These are phyloP conservation scores for Penicillium cosmopolitanum DNA, from an alignment of 495 filamentous ascomycete genomes.

Conservation along the genomic window DNA sequence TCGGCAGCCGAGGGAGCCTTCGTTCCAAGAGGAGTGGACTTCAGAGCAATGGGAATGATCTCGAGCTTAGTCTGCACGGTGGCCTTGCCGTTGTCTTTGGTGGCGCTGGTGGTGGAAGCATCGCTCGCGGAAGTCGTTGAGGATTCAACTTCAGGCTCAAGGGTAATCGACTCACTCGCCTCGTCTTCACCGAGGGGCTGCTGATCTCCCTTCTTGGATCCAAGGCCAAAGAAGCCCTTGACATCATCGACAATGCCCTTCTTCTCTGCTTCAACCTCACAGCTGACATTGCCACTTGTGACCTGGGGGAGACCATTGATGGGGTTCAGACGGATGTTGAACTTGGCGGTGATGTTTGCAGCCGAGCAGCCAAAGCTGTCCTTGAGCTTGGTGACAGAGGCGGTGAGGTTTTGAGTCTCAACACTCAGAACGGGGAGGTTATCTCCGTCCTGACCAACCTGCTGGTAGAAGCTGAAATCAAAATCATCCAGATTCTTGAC, in stretches of 20 bases:
- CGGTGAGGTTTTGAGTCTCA: constrained; percentile 81
- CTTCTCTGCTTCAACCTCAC: constrained; percentile 75
- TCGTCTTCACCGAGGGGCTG: constrained; percentile 70
- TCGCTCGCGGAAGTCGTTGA: constrained; percentile 50
- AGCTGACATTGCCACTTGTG: constrained; percentile 74
- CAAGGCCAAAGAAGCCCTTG: constrained; percentile 94
- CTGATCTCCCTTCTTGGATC: constrained; percentile 81
- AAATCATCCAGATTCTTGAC: constrained; percentile 87
- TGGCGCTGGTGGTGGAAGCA: constrained; percentile 48
- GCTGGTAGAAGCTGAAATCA: constrained; percentile 77
- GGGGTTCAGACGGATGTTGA: constrained; percentile 70
- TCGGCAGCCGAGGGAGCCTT: constrained; percentile 57
- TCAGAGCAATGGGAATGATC: constrained; percentile 69
- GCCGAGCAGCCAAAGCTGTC: constrained; percentile 75
- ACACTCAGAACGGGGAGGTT: constrained; percentile 59
- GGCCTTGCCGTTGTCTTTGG: constrained; percentile 51
- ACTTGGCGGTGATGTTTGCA: constrained; percentile 77
- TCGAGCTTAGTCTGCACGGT: constrained; percentile 66
- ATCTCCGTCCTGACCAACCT: constrained; percentile 52
- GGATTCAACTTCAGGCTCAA: constrained; percentile 54
- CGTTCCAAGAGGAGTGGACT: constrained; percentile 63
- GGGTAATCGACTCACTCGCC: constrained; percentile 49
- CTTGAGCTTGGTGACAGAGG: constrained; percentile 72
- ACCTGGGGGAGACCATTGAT: constrained; percentile 86
- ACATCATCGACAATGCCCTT: constrained; percentile 87